phyloP scores from a whole-genome alignment of 31 red algal species.

The Odonthalia washingtoniensis region DNA sequence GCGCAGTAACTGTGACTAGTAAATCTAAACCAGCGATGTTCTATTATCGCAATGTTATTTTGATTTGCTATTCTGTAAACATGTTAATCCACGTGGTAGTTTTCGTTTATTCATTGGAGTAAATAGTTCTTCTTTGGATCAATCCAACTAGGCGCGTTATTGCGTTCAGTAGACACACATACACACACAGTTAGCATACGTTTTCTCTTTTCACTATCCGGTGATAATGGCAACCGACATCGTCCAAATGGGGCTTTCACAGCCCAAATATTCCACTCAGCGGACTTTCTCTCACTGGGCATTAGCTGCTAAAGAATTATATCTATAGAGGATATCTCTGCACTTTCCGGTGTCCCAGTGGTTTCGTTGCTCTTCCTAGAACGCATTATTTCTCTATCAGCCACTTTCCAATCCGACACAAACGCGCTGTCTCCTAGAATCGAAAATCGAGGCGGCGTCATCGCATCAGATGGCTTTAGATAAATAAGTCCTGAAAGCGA shows the following conservation, averaged over 20 bases:
- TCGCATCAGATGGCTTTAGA: constrained; percentile 6
- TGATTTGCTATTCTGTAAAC: too few relatives aligned
- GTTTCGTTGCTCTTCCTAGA: constrained; percentile 30
- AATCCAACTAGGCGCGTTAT: too few relatives aligned
- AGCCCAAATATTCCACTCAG: constrained; percentile 36
- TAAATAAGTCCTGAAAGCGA: constrained; percentile 11
- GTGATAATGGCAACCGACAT: neutral
- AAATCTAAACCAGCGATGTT: too few relatives aligned
- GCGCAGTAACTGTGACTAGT: too few relatives aligned
- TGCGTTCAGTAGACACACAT: too few relatives aligned
- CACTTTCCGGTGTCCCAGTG: neutral
- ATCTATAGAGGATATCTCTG: constrained; percentile 2
- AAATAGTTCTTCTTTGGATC: too few relatives aligned
- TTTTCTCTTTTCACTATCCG: neutral
- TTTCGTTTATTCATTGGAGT: too few relatives aligned
- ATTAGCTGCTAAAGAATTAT: constrained; percentile 4
- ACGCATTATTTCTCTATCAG: constrained; percentile 24
- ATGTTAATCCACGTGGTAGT: too few relatives aligned
- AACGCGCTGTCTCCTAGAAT: constrained; percentile 47
- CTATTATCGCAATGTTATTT: too few relatives aligned
- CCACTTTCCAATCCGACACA: neutral
- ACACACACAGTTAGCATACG: too few relatives aligned
- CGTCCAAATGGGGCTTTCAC: constrained; percentile 34
- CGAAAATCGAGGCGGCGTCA: constrained; percentile 22
- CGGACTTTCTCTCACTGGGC: constrained; percentile 26